phyloP scores from a whole-genome alignment of 345 rosid species.

The Eucalyptus brandiana region DNA sequence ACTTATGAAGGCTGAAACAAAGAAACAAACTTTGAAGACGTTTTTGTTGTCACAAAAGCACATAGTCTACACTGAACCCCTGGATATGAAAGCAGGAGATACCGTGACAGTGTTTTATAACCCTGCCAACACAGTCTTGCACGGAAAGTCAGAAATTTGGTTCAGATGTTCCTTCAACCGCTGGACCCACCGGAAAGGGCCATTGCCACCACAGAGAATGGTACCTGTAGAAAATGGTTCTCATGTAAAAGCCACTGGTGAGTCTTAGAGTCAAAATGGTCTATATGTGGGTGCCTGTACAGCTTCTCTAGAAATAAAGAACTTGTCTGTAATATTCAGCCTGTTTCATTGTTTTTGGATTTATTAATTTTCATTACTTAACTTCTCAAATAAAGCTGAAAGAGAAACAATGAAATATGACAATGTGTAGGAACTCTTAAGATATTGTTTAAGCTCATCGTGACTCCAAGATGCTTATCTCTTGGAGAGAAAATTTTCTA shows the following conservation, averaged over 20 bases:
- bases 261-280: not conserved
- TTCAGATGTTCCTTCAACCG: slow-evolving; percentile 90
- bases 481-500: not conserved
- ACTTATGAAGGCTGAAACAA: slow-evolving; percentile 59
- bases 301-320: not conserved
- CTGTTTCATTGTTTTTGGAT: not conserved
- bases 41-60: slow-evolving; percentile 80
- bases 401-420: not conserved
- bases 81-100: slow-evolving; percentile 72
- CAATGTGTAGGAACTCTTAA: not conserved
- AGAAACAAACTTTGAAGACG: slow-evolving; percentile 59
- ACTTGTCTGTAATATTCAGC: not conserved
- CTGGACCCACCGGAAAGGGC: slow-evolving; percentile 75
- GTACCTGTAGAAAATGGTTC: slow-evolving; percentile 38
- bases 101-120: slow-evolving; percentile 58
- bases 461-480: not conserved
- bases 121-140: slow-evolving; percentile 73
- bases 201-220: slow-evolving; percentile 83
- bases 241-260: slow-evolving; percentile 59
- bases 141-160: slow-evolving; percentile 84
- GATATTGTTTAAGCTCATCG: not conserved
- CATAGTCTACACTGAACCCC: slow-evolving; percentile 78
- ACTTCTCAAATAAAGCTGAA: not conserved
- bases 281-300: not conserved
- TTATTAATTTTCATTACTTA: not conserved